These are phyloP conservation scores for Jatropha multifida DNA, from an alignment of 441 rosid species.

Conservation along the genomic window DNA sequence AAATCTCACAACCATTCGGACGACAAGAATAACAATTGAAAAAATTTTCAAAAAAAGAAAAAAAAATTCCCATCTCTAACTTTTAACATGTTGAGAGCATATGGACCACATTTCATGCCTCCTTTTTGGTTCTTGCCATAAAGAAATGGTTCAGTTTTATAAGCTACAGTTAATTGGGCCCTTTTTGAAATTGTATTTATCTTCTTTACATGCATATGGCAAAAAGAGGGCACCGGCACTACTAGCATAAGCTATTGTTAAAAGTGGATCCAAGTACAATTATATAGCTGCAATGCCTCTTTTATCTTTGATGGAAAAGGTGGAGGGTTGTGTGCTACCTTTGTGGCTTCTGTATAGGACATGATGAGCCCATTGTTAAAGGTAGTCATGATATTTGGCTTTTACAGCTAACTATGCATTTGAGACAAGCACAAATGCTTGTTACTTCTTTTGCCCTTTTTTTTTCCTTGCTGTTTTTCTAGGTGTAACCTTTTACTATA, in stretches of 20 bases:
- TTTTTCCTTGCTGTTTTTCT: no score
- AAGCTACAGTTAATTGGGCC: no score
- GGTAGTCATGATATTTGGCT: background rate
- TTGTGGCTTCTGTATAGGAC: background rate
- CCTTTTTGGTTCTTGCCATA: background rate
- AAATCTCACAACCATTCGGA: constrained; percentile 23
- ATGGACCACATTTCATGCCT: constrained; percentile 2
- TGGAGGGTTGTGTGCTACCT: background rate
- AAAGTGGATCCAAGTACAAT: background rate
- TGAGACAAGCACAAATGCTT: background rate
- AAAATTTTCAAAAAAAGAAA: no score
- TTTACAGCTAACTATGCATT: constrained; percentile 21
- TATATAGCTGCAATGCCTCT: background rate
- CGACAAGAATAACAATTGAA: constrained; percentile 19
- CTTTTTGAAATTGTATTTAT: no score
- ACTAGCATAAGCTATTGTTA: background rate
- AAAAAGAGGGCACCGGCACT: background rate
- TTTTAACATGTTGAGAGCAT: constrained; percentile 11
- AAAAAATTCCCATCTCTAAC: constrained; percentile 9
- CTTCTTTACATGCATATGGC: background rate
- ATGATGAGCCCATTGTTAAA: background rate
- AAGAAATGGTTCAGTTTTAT: constrained; percentile 10
- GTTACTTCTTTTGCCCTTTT: background rate
- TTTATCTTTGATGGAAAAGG: constrained; percentile 1
- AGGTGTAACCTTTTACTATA: background rate